A percentile compares a stretch with the other conserved stretches of the same genome.
Conservation (phyloP, 805 yeast genomes). For the Ogataea ganodermae region DNA sequence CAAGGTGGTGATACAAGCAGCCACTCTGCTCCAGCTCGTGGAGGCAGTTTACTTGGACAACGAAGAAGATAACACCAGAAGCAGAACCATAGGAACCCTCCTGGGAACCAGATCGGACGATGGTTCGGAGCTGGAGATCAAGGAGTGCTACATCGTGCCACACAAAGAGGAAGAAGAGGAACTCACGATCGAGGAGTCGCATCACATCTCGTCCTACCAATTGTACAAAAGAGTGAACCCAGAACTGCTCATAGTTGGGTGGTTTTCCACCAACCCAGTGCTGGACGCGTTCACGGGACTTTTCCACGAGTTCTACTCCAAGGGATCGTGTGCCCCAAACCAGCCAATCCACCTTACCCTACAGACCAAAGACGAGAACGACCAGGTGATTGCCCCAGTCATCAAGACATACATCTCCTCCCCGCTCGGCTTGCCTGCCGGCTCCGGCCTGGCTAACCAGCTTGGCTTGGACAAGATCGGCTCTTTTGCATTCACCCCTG, state of each 20-base stretch:
- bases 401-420: constrained; percentile 75
- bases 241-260: constrained; percentile 76
- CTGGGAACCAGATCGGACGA: constrained; percentile 83
- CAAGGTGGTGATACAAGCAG: constrained; percentile 58
- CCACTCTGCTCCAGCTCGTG: constrained; percentile 74
- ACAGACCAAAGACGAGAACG: constrained; percentile 51
- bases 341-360: constrained; percentile 82
- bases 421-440: constrained; percentile 59
- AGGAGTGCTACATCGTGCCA: constrained; percentile 80
- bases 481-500: constrained; percentile 71
- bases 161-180: constrained; percentile 75
- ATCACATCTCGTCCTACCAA: constrained; percentile 68
- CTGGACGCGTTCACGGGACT: constrained; percentile 74
- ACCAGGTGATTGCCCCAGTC: constrained; percentile 53
- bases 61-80: constrained; percentile 41
- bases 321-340: constrained; percentile 70
- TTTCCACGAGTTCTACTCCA: constrained; percentile 77
- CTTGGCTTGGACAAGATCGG: constrained; percentile 43
- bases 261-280: constrained; percentile 67
- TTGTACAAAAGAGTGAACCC: constrained; percentile 78
- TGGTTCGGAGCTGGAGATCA: constrained; percentile 70
- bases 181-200: constrained; percentile 74
- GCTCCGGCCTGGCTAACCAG: constrained; percentile 38
- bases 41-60: constrained; percentile 66
- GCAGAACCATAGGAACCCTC: constrained; percentile 78